phyloP scores from a whole-genome alignment of 139 green algal species.

The Volvox africanus region DNA sequence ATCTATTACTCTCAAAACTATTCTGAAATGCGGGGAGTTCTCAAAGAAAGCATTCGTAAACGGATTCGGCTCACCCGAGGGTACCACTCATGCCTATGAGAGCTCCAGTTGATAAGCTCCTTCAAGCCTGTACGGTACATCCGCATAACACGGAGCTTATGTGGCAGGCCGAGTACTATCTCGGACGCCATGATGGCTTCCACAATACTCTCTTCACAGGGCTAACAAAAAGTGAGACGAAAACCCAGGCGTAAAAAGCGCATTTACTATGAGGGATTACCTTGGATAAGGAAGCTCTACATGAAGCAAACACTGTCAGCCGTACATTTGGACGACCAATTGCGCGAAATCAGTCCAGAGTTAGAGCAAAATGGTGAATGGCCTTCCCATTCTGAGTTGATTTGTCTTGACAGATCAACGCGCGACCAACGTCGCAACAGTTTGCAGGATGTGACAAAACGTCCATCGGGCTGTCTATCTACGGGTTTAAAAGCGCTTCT shows the following conservation, averaged over 20 bases:
- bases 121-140: slow-evolving; percentile 61
- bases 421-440: no score
- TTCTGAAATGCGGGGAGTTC: neutral
- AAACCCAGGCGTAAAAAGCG: no score
- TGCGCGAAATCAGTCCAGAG: no score
- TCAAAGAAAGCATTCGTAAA: neutral
- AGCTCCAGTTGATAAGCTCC: slow-evolving; percentile 65
- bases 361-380: no score
- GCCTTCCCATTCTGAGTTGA: no score
- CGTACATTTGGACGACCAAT: no score
- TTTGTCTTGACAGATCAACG: no score
- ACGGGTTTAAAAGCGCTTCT: neutral
- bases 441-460: no score
- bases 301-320: no score
- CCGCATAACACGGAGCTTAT: slow-evolving; percentile 56
- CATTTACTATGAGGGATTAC: no score
- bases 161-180: slow-evolving; percentile 45
- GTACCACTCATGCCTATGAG: slow-evolving; percentile 61
- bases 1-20: neutral
- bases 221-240: no score
- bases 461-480: neutral
- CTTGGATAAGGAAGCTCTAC: no score
- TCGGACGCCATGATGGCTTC: slow-evolving; percentile 36
- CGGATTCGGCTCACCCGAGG: slow-evolving; percentile 34
- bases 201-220: neutral